Percentiles rank a stretch among this genome's conserved stretches.
Conservation (phyloP, 306 rosid genomes). For the Adenanthera pavonina region DNA sequence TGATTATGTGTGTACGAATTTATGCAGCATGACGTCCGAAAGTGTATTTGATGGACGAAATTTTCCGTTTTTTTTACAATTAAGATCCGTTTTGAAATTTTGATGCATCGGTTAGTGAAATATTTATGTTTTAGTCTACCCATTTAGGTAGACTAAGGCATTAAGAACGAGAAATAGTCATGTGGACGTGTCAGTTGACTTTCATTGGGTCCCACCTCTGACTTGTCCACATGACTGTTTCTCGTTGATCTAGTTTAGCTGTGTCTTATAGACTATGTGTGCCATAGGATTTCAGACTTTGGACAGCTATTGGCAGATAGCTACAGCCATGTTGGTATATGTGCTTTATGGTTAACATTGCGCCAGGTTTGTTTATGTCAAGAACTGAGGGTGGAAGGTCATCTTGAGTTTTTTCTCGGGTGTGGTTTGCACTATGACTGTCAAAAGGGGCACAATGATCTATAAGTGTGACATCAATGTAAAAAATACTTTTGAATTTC, state of each 20-base stretch:
- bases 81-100: not conserved
- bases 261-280: not conserved
- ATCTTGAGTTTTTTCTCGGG: not conserved
- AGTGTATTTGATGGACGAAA: not conserved
- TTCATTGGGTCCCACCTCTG: not conserved
- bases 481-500: constrained; percentile 31
- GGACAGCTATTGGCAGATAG: not conserved
- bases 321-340: not conserved
- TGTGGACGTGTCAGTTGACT: not conserved
- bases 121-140: not conserved
- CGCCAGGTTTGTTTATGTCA: not conserved
- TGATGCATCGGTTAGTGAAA: not conserved
- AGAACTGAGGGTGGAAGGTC: not conserved
- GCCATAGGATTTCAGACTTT: not conserved
- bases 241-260: not conserved
- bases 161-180: not conserved
- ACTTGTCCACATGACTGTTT: not conserved
- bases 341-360: not conserved
- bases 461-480: not conserved
- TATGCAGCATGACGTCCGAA: constrained; percentile 13
- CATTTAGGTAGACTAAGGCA: not conserved
- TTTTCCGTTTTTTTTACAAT: not conserved
- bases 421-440: not conserved
- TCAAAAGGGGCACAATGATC: not conserved
- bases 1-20: not conserved